Evolutionary conservation across 306 rosid genomes (phyloP).

Genomic region (Lathyrus tuberosus): DNA sequence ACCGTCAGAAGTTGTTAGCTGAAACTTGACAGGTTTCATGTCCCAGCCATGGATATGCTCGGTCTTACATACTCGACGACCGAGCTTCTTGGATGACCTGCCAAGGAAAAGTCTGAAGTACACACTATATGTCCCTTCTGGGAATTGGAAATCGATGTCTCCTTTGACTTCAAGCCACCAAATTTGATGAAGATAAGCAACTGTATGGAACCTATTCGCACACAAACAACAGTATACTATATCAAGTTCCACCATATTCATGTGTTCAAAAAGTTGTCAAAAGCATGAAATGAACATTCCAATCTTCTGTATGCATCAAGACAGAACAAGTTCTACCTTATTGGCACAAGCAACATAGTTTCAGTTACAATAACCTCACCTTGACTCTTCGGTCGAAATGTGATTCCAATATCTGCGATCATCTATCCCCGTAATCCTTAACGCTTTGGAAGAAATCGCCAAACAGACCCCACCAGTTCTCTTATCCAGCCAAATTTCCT

Average conservation of each 20-base stretch:
- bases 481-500: slow-evolving; percentile 87
- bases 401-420: slow-evolving; percentile 93
- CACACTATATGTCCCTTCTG: slow-evolving; percentile 63
- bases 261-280: too few species aligned
- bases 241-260: neutral
- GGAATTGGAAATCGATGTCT: slow-evolving; percentile 79
- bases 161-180: slow-evolving; percentile 96
- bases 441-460: slow-evolving; percentile 70
- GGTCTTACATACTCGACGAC: slow-evolving; percentile 66
- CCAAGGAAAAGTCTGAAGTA: slow-evolving; percentile 84
- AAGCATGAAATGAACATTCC: slow-evolving; percentile 9
- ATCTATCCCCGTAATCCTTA: slow-evolving; percentile 85
- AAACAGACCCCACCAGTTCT: slow-evolving; percentile 62
- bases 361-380: slow-evolving; percentile 55
- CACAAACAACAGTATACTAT: neutral
- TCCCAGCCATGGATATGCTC: slow-evolving; percentile 89
- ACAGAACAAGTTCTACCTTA: neutral
- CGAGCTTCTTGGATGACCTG: slow-evolving; percentile 63
- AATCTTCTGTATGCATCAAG: neutral
- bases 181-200: slow-evolving; percentile 91
- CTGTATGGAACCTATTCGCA: slow-evolving; percentile 63
- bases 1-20: slow-evolving; percentile 72
- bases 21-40: slow-evolving; percentile 70
- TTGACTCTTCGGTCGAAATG: slow-evolving; percentile 70
- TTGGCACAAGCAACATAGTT: slow-evolving; percentile 16